These are phyloP conservation scores for Clavispora asparagi DNA, from an alignment of 805 yeast genomes.

Conservation along the genomic window DNA sequence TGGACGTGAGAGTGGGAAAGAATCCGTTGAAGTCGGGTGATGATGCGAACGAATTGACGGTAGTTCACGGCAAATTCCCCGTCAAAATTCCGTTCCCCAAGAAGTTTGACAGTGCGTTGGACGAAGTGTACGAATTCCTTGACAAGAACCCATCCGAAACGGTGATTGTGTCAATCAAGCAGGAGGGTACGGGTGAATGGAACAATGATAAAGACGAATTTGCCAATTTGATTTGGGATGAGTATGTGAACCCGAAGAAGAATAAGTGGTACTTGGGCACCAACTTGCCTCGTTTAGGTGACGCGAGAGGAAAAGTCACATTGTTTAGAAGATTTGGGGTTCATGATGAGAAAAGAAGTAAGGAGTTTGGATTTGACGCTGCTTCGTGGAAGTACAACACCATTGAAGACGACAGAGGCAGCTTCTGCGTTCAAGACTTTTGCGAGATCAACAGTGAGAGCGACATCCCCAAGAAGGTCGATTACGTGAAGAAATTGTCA, in stretches of 20 bases:
- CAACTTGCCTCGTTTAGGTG: conserved; percentile 53
- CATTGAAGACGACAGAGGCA: conserved; percentile 59
- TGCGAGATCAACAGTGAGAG: conserved; percentile 53
- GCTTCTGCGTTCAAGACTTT: conserved; percentile 65
- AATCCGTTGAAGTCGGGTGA: conserved; percentile 49
- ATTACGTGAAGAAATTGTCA: conserved; percentile 52
- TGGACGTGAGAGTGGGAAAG: conserved; percentile 63
- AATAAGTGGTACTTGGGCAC: conserved; percentile 58
- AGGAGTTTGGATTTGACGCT: conserved; percentile 63
- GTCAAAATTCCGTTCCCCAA: conserved; percentile 56
- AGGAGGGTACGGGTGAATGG: conserved; percentile 69
- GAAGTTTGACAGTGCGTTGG: conserved; percentile 45
- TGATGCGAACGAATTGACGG: conserved; percentile 51
- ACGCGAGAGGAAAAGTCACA: conserved; percentile 61
- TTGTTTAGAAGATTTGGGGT: conserved; percentile 72
- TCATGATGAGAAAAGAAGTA: conserved; percentile 35
- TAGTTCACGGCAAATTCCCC: conserved; percentile 74
- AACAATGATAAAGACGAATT: conserved; percentile 60
- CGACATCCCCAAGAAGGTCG: conserved; percentile 53
- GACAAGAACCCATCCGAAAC: conserved; percentile 50
- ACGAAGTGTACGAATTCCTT: conserved; percentile 57
- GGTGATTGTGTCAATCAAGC: conserved; percentile 64
- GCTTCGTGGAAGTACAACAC: conserved; percentile 63
- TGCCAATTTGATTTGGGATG: conserved; percentile 54
- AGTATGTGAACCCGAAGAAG: conserved; percentile 44